Base-by-base conservation (phyloP, 352 stramenopile species). In the Globisporangium splendens region DNA sequence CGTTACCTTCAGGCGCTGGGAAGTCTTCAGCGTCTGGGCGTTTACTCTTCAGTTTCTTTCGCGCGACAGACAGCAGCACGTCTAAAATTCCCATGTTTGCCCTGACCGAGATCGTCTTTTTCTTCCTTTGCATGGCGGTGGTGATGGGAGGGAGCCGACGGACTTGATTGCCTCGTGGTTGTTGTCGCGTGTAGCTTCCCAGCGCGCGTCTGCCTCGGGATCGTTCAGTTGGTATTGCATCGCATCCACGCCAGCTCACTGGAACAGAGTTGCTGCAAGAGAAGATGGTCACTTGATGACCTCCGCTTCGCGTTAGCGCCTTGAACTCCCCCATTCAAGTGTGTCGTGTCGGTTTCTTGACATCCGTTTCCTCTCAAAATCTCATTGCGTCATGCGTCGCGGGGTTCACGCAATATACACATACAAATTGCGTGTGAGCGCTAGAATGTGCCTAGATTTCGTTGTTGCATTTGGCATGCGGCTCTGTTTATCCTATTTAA, bases 81-180 rank as follows among this genome's bases (percentile, higher is more conserved):
- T 86, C 75, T 1, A 91, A 51, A 18, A 92, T 61, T 1, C 68
- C 80, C 24, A 69, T 62, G 43, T 95, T 92, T 7, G 79, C 63
- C 1, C 50, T 58, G 21, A 81, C 56, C 1, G 54, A 21, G 14
- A 54, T 50, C 7, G 33, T 43, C 17, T 35, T 35, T 35, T 53
- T 53, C 31, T 57, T 52, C 5, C 24, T 52, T n/a, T n/a, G 13
- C 18, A 20, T 13, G 7, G 14, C 42, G 20, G 49, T 42, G 50
- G 46, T 28, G 56, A 62, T 62, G 8, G 48, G 47, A 13, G 56
- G 56, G 5, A 62, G 48, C 17, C 21, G 46, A n/a, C 22, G 3
- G 56, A 41, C 28, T 24, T 50, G 47, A 12, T 49, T 38, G 39
- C 46, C 6, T 39, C 15, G 12, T 20, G 20, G 22, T 14, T 15